Base-by-base conservation (phyloP, 371 early-diverging fungal species). In the Mortierella sp. region DNA sequence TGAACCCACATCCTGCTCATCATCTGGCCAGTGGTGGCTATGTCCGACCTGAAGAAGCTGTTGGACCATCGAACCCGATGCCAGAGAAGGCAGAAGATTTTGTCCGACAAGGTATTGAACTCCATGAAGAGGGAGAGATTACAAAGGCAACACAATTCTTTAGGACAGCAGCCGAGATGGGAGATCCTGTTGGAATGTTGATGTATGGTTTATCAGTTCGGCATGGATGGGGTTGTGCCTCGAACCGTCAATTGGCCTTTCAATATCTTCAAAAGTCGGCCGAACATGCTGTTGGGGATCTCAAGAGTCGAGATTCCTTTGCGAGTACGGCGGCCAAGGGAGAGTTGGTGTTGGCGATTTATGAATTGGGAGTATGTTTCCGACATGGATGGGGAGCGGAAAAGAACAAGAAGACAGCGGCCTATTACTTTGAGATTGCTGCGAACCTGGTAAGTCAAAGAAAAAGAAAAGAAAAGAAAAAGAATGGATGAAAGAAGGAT, bases 371-470 rank as follows among this genome's bases (percentile, higher is more conserved):
- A 7, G 84, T 93, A 72, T 91, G 90, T 68, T 97, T 93, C 81
- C 87, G 91, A 43, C 94, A 96, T 80, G 97, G 97, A 12, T 97
- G 97, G 97, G 97, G 97, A 46, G 95, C 91, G 21, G 86, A 88
- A 25, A 94, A 92, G 69, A 88, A 90, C 76, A 88, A 93, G 70
- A 85, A 87, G 60, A 92, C 91, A 5, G 96, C 96, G 0, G 88
- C 90, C 0, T 94, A 94, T 69, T 97, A 95, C 72, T 93, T 94
- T 81, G 90, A 93, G 72, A 90, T 96, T 21, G 94, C 98, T 4
- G 93, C 96, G 0, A 89, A 95, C 62, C 82, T 95, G 58, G 80
- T 79, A 79, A 62, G 72, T 43, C 12, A 1, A 15, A n/a, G n/a
- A n/a, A n/a, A n/a, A n/a, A n/a, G n/a, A n/a, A n/a, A n/a, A n/a